phyloP scores from a whole-genome alignment of 2,329 filamentous ascomycete genomes.

The Aspergillus carbonarius region DNA sequence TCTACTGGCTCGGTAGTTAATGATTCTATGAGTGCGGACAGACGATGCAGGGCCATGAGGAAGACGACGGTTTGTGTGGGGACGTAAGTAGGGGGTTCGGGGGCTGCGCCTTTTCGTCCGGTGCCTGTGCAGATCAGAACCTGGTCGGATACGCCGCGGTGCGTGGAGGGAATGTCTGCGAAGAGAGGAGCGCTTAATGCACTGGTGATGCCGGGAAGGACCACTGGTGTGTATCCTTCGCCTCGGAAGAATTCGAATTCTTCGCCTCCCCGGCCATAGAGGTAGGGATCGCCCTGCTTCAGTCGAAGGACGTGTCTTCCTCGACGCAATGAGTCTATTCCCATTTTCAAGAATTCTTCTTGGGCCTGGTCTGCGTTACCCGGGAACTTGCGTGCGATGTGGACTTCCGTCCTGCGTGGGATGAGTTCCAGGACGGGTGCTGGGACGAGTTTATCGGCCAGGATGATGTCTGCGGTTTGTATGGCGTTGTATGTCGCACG shows the following conservation, averaged over 20 bases:
- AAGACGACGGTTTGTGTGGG: conserved; percentile 82
- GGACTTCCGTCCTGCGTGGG: conserved; percentile 81
- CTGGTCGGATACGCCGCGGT: conserved; percentile 86
- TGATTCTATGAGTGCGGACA: conserved; percentile 70
- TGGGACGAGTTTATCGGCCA: conserved; percentile 61
- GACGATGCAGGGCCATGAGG: conserved; percentile 89
- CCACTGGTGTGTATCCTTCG: conserved; percentile 67
- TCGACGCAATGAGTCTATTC: conserved; percentile 64
- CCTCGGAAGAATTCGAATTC: conserved; percentile 81
- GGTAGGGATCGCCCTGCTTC: conserved; percentile 95
- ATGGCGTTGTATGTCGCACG: conserved; percentile 54
- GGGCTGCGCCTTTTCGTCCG: conserved; percentile 81
- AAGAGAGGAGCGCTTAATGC: conserved; percentile 86
- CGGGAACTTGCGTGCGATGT: conserved; percentile 95
- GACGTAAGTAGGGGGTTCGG: conserved; percentile 77
- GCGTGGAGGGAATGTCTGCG: conserved; percentile 81
- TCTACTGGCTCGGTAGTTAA: conserved; percentile 50
- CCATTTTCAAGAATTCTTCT: conserved; percentile 79
- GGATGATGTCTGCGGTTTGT: conserved; percentile 47
- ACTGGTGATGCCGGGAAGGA: conserved; percentile 88
- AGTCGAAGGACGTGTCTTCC: conserved; percentile 83
- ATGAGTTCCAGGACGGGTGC: conserved; percentile 83
- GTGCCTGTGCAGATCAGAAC: conserved; percentile 96
- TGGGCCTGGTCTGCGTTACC: conserved; percentile 94
- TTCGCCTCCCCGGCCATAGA: conserved; percentile 93